Evolutionary conservation across 306 rosid genomes (phyloP), one percentile per base, ranked within the genome.

Genomic region (Senna siamea): DNA sequence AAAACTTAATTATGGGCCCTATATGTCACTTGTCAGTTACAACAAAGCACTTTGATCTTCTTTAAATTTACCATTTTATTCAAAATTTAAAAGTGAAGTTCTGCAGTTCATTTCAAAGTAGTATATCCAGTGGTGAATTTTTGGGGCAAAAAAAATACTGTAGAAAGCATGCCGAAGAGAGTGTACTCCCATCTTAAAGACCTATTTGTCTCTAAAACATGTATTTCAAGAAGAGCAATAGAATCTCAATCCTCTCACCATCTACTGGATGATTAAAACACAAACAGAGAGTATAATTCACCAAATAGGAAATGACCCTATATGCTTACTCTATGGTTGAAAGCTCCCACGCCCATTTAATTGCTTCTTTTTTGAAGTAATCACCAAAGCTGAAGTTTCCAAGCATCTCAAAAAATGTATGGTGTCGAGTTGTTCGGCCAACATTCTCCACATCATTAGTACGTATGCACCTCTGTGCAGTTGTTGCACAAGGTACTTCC

Each of bases 321-420:
- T 18, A 60, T 50, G 83, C 89, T 73, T 85, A 93, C 98, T 93
- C 92, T 7, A 75, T 20, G 66, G 97, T 93, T 32, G 98, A 64
- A 78, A 93, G 89, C 53, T 93, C 94, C 98, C 98, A 93, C 9
- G 98, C 98, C 98, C 97, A 93, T 37, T 68, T 78, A 82, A 91
- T 91, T 69, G 97, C 98, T 78, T 93, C 92, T 80, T 76, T 81
- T 87, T 93, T 93, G 91, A 93, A 93, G 91, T 89, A 93, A 88
- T 93, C 91, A 34, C 97, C 97, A 85, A 91, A 91, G 84, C 96
- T 93, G 86, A 93, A 93, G 86, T 93, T 93, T 58, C 97, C 98
- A 71, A 93, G 98, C 98, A 93, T 91, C 86, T 93, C 97, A 72
- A 93, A 93, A 72, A 93, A 91, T 63, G 97, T 91, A 12, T 93